phyloP scores from a whole-genome alignment of 1,139 yeast species.

The Hanseniaspora uvarum region DNA sequence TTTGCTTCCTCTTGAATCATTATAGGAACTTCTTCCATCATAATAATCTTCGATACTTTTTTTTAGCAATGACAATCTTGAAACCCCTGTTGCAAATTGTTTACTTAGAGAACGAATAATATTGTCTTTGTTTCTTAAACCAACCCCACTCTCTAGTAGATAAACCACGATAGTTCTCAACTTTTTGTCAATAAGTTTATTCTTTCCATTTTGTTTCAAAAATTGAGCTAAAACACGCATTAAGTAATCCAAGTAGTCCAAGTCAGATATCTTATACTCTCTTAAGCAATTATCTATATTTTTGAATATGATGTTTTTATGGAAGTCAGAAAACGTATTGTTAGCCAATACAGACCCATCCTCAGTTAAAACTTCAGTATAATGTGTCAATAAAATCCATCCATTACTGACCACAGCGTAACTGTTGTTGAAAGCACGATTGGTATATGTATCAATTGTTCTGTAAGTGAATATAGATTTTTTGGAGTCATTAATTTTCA shows the following conservation, averaged over 20 bases:
- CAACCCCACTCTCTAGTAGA: background rate
- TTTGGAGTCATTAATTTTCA: background rate
- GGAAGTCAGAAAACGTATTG: background rate
- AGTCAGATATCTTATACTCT: background rate
- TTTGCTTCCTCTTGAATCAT: background rate
- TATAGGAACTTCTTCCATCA: background rate
- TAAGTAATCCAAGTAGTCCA: slow-evolving; percentile 5
- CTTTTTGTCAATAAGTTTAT: background rate
- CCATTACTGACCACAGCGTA: background rate
- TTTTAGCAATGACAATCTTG: background rate
- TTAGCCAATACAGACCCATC: slow-evolving; percentile 9
- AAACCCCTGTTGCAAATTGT: background rate
- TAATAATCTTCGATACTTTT: background rate
- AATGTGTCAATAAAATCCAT: background rate
- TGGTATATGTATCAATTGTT: background rate
- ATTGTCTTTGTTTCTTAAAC: background rate
- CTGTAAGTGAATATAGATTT: background rate
- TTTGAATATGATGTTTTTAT: background rate
- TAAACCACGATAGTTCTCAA: background rate
- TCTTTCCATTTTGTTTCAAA: background rate
- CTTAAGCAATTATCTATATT: background rate
- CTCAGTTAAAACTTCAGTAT: background rate
- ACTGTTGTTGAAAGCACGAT: background rate
- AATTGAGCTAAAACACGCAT: background rate
- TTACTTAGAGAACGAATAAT: background rate